Evolutionary conservation across 495 filamentous ascomycete species (phyloP).

Genomic region (Hypoxylon trugodes): DNA sequence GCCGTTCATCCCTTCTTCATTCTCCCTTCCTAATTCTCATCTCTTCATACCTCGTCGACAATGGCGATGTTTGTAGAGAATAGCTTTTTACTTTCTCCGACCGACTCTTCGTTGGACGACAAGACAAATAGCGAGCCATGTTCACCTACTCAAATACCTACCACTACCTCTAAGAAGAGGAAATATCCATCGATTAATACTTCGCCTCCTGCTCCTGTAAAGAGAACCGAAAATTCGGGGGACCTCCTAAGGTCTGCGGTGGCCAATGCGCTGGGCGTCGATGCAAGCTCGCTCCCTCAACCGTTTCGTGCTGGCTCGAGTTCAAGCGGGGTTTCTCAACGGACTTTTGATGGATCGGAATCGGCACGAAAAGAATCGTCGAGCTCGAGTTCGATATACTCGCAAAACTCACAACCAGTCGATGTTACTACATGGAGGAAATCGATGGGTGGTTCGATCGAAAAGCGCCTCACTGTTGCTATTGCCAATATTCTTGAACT

Average conservation of each 20-base stretch:
- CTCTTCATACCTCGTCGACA: not conserved
- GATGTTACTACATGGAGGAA: constrained; percentile 20
- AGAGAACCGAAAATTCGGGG: constrained; percentile 1
- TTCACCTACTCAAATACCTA: not conserved
- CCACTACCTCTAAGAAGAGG: constrained; percentile 1
- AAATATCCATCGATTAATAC: constrained; percentile 13
- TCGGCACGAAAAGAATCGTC: not conserved
- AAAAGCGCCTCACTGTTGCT: constrained; percentile 42
- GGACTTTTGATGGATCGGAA: not conserved
- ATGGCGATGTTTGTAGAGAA: constrained; percentile 19
- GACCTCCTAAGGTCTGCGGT: constrained; percentile 36
- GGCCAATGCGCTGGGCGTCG: constrained; percentile 37
- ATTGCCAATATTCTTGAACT: constrained; percentile 48
- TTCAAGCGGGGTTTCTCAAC: constrained; percentile 10
- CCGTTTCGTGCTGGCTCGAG: constrained; percentile 25
- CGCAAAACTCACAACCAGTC: constrained; percentile 14
- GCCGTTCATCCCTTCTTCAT: not conserved
- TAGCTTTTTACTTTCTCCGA: constrained; percentile 27
- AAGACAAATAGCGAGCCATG: not conserved
- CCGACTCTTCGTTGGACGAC: constrained; percentile 5
- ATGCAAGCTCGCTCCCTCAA: constrained; percentile 36
- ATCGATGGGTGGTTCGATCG: constrained; percentile 36
- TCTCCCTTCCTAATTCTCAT: not conserved
- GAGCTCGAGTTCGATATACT: constrained; percentile 26
- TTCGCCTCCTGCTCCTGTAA: constrained; percentile 4